Evolutionary conservation across 495 filamentous ascomycete genomes (phyloP).

Genomic region (Podospora australis): DNA sequence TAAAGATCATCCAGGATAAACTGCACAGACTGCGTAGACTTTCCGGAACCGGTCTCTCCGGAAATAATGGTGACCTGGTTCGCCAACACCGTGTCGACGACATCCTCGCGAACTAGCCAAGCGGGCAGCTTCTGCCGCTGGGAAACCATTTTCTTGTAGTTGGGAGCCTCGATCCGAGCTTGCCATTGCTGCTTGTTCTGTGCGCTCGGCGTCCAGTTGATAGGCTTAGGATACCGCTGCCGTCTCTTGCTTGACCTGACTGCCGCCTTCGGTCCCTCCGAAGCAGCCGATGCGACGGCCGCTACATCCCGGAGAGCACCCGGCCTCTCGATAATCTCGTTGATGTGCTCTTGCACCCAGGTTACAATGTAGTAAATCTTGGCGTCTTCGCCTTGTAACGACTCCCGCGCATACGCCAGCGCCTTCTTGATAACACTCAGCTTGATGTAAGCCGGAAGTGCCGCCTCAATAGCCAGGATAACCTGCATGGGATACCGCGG

Average conservation of each 20-base stretch:
- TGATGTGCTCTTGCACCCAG: constrained; percentile 79
- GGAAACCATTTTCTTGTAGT: constrained; percentile 62
- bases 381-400: constrained; percentile 74
- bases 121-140: constrained; percentile 72
- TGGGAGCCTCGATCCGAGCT: constrained; percentile 40
- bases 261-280: constrained; percentile 35
- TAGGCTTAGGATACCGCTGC: constrained; percentile 47
- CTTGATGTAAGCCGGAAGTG: constrained; percentile 85
- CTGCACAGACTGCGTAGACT: constrained; percentile 94
- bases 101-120: constrained; percentile 72
- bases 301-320: constrained; percentile 79
- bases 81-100: constrained; percentile 62
- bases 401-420: constrained; percentile 58
- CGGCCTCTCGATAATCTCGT: constrained; percentile 69
- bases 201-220: constrained; percentile 35
- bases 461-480: constrained; percentile 60
- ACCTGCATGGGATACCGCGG: constrained; percentile 70
- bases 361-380: constrained; percentile 78
- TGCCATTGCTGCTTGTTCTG: constrained; percentile 42
- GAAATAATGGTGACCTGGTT: constrained; percentile 93
- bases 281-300: constrained; percentile 53
- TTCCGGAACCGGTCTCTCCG: constrained; percentile 93
- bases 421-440: constrained; percentile 79
- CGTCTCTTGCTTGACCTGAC: constrained; percentile 27
- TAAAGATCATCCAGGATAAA: constrained; percentile 94